phyloP scores from a whole-genome alignment of 2,329 filamentous ascomycete genomes.

The Zasmidium citrigriseum region DNA sequence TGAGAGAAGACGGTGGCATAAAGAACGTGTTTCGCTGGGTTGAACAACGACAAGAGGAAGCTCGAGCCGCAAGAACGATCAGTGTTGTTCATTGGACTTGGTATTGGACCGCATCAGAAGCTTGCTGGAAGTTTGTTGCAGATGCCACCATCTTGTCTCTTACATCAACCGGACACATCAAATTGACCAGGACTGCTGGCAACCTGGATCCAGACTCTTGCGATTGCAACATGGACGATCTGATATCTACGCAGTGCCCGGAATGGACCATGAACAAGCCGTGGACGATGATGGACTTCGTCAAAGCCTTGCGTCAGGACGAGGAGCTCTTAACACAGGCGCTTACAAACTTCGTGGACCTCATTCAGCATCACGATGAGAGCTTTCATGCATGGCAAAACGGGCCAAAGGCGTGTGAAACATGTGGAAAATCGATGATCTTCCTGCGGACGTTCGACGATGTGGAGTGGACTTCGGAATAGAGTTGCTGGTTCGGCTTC shows the following conservation, averaged over 20 bases:
- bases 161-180: slow-evolving; percentile 10
- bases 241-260: slow-evolving; percentile 13
- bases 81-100: slow-evolving; percentile 19
- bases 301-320: slow-evolving; percentile 16
- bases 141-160: slow-evolving; percentile 17
- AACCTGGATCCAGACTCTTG: slow-evolving; percentile 12
- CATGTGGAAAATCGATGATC: slow-evolving; percentile 12
- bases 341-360: slow-evolving; percentile 16
- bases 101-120: slow-evolving; percentile 12
- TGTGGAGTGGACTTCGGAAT: background rate
- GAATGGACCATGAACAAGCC: slow-evolving; percentile 21
- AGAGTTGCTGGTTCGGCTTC: background rate
- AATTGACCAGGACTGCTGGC: slow-evolving; percentile 9
- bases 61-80: slow-evolving; percentile 13
- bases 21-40: slow-evolving; percentile 13
- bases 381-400: slow-evolving; percentile 12
- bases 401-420: slow-evolving; percentile 10
- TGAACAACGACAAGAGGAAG: slow-evolving; percentile 11
- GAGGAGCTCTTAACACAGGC: slow-evolving; percentile 17
- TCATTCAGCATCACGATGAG: slow-evolving; percentile 17
- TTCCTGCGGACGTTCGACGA: slow-evolving; percentile 14
- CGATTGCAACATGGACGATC: slow-evolving; percentile 15
- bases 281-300: slow-evolving; percentile 20
- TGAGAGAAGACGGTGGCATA: slow-evolving; percentile 9
- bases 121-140: slow-evolving; percentile 12